Conservation (phyloP, 768 basidiomycete genomes). For the Pulveroboletus sp. region DNA sequence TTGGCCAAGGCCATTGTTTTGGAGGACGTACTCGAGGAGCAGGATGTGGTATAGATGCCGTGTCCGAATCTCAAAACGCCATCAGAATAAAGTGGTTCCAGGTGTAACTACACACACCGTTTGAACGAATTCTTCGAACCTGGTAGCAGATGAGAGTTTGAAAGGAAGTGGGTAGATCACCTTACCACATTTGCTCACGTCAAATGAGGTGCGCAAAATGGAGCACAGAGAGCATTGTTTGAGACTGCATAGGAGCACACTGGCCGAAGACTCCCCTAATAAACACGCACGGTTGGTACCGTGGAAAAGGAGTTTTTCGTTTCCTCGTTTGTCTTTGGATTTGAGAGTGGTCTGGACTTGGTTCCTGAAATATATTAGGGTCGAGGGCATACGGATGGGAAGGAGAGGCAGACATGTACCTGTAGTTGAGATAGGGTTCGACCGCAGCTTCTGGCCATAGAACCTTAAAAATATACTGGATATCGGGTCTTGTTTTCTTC, state of each 20-base stretch:
- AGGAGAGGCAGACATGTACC: constrained; percentile 33
- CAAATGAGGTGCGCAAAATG: constrained; percentile 58
- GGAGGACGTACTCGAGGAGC: constrained; percentile 56
- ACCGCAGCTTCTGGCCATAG: constrained; percentile 44
- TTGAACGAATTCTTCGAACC: constrained; percentile 57
- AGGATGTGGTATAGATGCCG: constrained; percentile 65
- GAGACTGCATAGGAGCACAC: constrained; percentile 47
- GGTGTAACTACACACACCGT: constrained; percentile 28
- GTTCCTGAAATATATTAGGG: constrained; percentile 14
- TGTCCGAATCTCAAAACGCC: constrained; percentile 54
- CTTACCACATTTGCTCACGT: constrained; percentile 57
- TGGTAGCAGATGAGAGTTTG: constrained; percentile 20
- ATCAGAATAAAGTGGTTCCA: background rate
- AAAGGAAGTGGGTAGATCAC: background rate
- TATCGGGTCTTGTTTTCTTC: constrained; percentile 46
- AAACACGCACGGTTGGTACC: constrained; percentile 61
- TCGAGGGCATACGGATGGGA: constrained; percentile 15
- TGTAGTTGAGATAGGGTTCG: constrained; percentile 44
- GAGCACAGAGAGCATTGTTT: constrained; percentile 54
- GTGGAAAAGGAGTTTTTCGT: constrained; percentile 64
- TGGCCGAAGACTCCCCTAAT: constrained; percentile 50
- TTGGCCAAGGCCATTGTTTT: background rate
- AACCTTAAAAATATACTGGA: constrained; percentile 52
- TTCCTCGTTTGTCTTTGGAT: constrained; percentile 33
- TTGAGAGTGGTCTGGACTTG: constrained; percentile 26